These are phyloP conservation scores for Pestalotiopsis sp. DNA, from an alignment of 2,329 filamentous ascomycete genomes.

Conservation along the genomic window DNA sequence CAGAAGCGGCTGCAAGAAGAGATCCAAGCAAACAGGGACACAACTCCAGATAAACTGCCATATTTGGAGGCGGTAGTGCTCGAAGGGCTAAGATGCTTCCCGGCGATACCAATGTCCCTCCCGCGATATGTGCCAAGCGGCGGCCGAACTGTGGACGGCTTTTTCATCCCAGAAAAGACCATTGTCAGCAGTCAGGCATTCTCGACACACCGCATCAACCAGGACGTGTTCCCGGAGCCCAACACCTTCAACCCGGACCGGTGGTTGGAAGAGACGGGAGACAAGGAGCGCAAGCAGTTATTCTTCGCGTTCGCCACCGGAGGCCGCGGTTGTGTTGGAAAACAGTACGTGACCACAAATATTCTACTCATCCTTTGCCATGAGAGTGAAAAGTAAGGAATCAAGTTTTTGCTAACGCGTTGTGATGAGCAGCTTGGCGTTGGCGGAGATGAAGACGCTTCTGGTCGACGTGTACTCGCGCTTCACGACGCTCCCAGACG, in stretches of 20 bases:
- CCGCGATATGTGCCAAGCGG: conserved; percentile 59
- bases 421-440: conserved; percentile 50
- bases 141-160: conserved; percentile 59
- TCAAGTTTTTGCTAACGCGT: background rate
- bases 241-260: conserved; percentile 79
- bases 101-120: conserved; percentile 69
- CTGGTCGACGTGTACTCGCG: conserved; percentile 64
- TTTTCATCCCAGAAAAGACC: conserved; percentile 53
- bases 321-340: conserved; percentile 67
- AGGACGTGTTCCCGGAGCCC: conserved; percentile 75
- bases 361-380: background rate
- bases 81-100: conserved; percentile 65
- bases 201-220: conserved; percentile 61
- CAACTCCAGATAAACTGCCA: conserved; percentile 50
- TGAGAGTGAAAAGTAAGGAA: background rate
- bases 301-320: conserved; percentile 71
- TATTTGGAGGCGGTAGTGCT: conserved; percentile 67
- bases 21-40: conserved; percentile 42
- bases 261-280: conserved; percentile 77
- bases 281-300: conserved; percentile 66
- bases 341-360: conserved; percentile 56
- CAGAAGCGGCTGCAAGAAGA: conserved; percentile 59
- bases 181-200: conserved; percentile 65
- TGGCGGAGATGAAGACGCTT: conserved; percentile 70
- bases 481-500: conserved; percentile 59